phyloP scores from a whole-genome alignment of 2,329 filamentous ascomycete genomes.

The Thielaviopsis punctulata region DNA sequence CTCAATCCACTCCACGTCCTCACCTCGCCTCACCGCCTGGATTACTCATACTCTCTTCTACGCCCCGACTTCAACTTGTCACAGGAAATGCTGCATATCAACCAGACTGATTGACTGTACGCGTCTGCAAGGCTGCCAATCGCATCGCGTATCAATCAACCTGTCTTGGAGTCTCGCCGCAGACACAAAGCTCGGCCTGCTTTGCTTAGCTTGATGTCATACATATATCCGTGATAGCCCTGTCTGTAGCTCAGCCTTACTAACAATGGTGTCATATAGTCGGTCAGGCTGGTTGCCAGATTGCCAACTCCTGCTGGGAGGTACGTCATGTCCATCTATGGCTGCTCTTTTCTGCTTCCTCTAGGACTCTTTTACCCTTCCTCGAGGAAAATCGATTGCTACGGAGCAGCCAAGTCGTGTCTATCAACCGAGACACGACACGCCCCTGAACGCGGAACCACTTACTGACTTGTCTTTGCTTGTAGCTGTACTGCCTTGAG shows the following conservation, averaged over 20 bases:
- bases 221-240: too few relatives aligned
- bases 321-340: constrained; percentile 37
- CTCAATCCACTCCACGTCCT: neutral
- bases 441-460: too few relatives aligned
- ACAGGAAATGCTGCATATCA: too few relatives aligned
- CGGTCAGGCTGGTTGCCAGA: constrained; percentile 99
- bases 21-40: neutral
- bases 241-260: neutral
- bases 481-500: constrained; percentile 97
- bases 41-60: neutral
- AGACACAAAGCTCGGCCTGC: too few relatives aligned
- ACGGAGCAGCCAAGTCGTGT: neutral
- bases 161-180: too few relatives aligned
- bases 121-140: neutral
- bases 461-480: constrained; percentile 13
- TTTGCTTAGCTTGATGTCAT: too few relatives aligned
- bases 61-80: neutral
- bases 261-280: constrained; percentile 39
- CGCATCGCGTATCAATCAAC: neutral
- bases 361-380: neutral
- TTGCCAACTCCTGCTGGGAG: constrained; percentile 99
- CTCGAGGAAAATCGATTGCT: too few relatives aligned
- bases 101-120: too few relatives aligned
- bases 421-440: too few relatives aligned
- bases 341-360: neutral